Evolutionary conservation across 1,284 basidiomycete species (phyloP).

Genomic region (Malassezia sp.): DNA sequence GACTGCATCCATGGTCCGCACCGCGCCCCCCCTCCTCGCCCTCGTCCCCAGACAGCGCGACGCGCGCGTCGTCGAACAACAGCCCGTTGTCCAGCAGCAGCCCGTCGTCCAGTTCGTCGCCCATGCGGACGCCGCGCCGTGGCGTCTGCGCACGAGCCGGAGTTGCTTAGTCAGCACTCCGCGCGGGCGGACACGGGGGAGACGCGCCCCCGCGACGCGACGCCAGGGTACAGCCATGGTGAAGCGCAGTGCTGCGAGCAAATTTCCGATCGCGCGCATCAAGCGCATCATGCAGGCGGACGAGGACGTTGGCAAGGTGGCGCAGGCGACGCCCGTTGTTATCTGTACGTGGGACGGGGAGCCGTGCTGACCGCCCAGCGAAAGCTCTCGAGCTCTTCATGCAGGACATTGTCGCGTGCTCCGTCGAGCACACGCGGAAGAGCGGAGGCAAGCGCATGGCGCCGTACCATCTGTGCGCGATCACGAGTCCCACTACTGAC

Average conservation of each 20-base stretch:
- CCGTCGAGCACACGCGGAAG: conserved; percentile 66
- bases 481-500: conserved; percentile 25
- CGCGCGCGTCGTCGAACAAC: conserved; percentile 25
- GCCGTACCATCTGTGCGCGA: conserved; percentile 85
- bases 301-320: conserved; percentile 97
- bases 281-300: conserved; percentile 99
- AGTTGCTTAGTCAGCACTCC: conserved; percentile 3
- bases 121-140: conserved; percentile 23
- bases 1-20: conserved; percentile 1
- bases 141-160: background rate
- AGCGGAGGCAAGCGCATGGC: conserved; percentile 82
- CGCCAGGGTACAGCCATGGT: conserved; percentile 24
- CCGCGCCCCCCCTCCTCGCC: too few relatives aligned
- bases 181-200: background rate
- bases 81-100: conserved; percentile 32
- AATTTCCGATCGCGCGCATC: conserved; percentile 61
- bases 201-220: background rate
- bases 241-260: conserved; percentile 31
- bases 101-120: conserved; percentile 33
- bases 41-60: conserved; percentile 10
- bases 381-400: conserved; percentile 94
- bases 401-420: conserved; percentile 69
- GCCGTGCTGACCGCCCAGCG: conserved; percentile 52
- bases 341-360: conserved; percentile 64
- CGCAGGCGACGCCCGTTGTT: conserved; percentile 88